Percentiles rank a stretch among this genome's conserved stretches.
phyloP scores from a whole-genome alignment of 169 alveolate species.

The Cryptosporidium sp. region DNA sequence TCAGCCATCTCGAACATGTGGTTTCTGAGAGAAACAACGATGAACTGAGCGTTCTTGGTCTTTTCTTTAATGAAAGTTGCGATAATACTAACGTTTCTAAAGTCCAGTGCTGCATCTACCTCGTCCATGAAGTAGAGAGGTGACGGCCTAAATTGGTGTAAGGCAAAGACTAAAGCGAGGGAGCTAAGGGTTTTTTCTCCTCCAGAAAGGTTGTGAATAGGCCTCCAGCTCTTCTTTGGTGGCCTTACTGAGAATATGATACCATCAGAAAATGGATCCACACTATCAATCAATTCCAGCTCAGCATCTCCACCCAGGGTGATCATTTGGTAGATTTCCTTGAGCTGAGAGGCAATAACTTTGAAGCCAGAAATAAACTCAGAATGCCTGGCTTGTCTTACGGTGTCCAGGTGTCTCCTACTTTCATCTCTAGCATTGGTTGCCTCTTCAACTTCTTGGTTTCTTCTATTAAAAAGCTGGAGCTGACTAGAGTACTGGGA shows the following conservation, averaged over 20 bases:
- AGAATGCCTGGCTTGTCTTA: slow-evolving; percentile 7
- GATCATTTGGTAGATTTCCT: slow-evolving; percentile 91
- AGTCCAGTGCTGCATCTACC: slow-evolving; percentile 99
- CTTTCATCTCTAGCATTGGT: slow-evolving; percentile 67
- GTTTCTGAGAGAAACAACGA: slow-evolving; percentile 95
- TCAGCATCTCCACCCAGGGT: slow-evolving; percentile 99
- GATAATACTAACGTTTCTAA: slow-evolving; percentile 93
- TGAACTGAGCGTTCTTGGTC: slow-evolving; percentile 97
- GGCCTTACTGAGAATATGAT: slow-evolving; percentile 97
- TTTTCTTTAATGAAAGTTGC: slow-evolving; percentile 90
- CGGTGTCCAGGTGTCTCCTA: slow-evolving; percentile 35
- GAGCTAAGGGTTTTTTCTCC: slow-evolving; percentile 98
- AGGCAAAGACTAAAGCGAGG: slow-evolving; percentile 97
- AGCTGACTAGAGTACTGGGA: slow-evolving; percentile 64
- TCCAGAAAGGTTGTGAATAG: slow-evolving; percentile 95
- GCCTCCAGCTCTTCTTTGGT: slow-evolving; percentile 97
- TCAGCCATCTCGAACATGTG: slow-evolving; percentile 96
- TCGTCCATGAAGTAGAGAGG: slow-evolving; percentile 99
- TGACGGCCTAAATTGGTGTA: slow-evolving; percentile 98
- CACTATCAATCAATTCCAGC: slow-evolving; percentile 94
- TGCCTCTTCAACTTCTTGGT: slow-evolving; percentile 67
- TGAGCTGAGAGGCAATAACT: slow-evolving; percentile 86
- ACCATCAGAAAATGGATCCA: slow-evolving; percentile 98
- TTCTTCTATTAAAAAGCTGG: slow-evolving; percentile 17
- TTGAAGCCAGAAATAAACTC: slow-evolving; percentile 87